Base-by-base conservation (phyloP, 306 rosid species). In the Castanea crenata region DNA sequence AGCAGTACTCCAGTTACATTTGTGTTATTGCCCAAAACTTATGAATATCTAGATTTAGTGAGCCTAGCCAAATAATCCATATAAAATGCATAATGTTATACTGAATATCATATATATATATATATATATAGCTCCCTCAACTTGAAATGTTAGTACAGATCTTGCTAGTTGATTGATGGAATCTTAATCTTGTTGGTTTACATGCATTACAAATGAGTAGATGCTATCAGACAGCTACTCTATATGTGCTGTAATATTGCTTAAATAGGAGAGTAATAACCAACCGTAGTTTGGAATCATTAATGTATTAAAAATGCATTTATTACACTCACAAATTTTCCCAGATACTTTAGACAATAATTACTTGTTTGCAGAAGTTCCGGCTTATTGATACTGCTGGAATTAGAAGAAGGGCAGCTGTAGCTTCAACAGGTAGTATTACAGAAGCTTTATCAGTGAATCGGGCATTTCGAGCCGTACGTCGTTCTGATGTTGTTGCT, bases 371-470 rank as follows among this genome's bases (percentile, higher is more conserved):
- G 75, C 84, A 95, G 99, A 95, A 93, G 85, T 95, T 95, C 85
- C 82, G 75, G 74, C 91, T 95, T 80, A 95, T 90, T 65, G 99
- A 95, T 84, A 95, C 98, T 74, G 99, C 99, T 84, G 98, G 99
- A 88, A 93, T 95, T 78, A 92, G 99, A 86, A 90, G 76, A 92
- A 86, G 97, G 86, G 86, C 99, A 51, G 83, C 83, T 3, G 85
- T 95, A 62, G 93, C 91, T 70, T 90, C 99, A 23, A 87, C 92
- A 8, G 98, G 99, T 64, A 95, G 94, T 79, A 59, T 82, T 57
- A 95, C 99, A 5, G 99, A 95, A 90, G 87, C 96, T 78, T 84
- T 95, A 77, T 95, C 98, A 2, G 98, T 95, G 23, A 95, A 95
- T 83, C 86, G 97, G 81, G 99, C 99, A 79, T 95, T 95, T 84